These are phyloP conservation scores for Lentinula aciculospora DNA, from an alignment of 768 basidiomycete genomes.

Conservation along the genomic window DNA sequence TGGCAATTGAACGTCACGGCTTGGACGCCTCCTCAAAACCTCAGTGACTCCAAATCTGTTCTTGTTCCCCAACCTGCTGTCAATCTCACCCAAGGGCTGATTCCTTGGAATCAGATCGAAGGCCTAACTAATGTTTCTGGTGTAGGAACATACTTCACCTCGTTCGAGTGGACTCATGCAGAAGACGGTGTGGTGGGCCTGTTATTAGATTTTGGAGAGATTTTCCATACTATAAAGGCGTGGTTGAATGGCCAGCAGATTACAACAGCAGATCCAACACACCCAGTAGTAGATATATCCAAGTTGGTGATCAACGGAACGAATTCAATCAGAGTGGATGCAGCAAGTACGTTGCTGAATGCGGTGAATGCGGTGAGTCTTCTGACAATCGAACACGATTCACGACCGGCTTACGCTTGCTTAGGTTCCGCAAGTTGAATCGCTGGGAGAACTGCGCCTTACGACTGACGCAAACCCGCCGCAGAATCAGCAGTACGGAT, in stretches of 20 bases:
- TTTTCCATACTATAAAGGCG: slow-evolving; percentile 13
- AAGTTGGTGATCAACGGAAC: slow-evolving; percentile 7
- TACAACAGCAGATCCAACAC: slow-evolving; percentile 11
- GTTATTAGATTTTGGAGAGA: slow-evolving; percentile 10
- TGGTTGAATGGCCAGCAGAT: slow-evolving; percentile 11
- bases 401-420: too few species aligned
- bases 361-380: slow-evolving; percentile 11
- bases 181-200: slow-evolving; percentile 8
- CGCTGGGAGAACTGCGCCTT: slow-evolving; percentile 9
- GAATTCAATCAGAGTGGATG: slow-evolving; percentile 11
- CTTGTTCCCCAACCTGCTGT: slow-evolving; percentile 10
- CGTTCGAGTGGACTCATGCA: slow-evolving; percentile 10
- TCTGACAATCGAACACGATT: not conserved
- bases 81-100: slow-evolving; percentile 11
- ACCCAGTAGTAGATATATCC: slow-evolving; percentile 11
- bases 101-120: slow-evolving; percentile 10
- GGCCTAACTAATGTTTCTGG: slow-evolving; percentile 10
- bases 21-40: slow-evolving; percentile 12
- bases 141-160: slow-evolving; percentile 12
- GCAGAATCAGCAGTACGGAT: slow-evolving; percentile 9
- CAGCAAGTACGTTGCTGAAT: slow-evolving; percentile 12
- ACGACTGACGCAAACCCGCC: not conserved
- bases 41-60: slow-evolving; percentile 9
- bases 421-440: slow-evolving; percentile 5
- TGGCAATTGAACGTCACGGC: slow-evolving; percentile 12